A percentile compares a stretch with the other conserved stretches of the same genome.
Conservation (phyloP, 1,284 basidiomycete species). For the Ustilago tritici region DNA sequence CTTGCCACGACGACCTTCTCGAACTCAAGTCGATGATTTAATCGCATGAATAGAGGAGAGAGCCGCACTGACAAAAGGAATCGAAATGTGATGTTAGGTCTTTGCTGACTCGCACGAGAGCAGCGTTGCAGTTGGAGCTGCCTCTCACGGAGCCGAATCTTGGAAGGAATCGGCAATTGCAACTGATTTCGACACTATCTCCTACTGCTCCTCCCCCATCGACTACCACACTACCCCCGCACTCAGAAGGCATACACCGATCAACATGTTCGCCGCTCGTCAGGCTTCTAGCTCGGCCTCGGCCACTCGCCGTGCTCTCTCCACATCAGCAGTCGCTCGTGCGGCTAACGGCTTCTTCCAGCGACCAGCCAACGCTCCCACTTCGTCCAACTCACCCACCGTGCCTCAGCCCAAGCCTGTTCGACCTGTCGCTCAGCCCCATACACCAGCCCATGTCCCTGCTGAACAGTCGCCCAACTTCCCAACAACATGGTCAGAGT, state of each 20-base stretch:
- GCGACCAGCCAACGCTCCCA: constrained; percentile 50
- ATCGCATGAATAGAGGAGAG: no score
- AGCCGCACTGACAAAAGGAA: neutral
- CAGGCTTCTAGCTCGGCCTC: constrained; percentile 3
- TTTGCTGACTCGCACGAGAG: constrained; percentile 5
- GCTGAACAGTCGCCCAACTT: constrained; percentile 61
- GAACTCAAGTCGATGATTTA: no score
- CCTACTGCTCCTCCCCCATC: neutral
- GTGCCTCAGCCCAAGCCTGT: constrained; percentile 43
- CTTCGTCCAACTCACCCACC: constrained; percentile 51
- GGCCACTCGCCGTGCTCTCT: constrained; percentile 23
- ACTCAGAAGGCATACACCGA: neutral
- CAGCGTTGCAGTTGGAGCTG: neutral
- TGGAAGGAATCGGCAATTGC: constrained; percentile 5
- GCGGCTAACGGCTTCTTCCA: constrained; percentile 46
- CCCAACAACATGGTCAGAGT: constrained; percentile 59
- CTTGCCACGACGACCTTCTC: no score
- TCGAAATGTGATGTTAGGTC: no score
- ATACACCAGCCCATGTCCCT: constrained; percentile 54
- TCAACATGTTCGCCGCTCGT: constrained; percentile 25
- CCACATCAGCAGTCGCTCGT: constrained; percentile 16
- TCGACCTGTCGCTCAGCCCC: constrained; percentile 55
- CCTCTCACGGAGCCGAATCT: constrained; percentile 5
- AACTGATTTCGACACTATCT: constrained; percentile 1
- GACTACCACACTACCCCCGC: neutral